Conservation (phyloP, 208 protist genomes). For the Kentomonas sorsogonicus region DNA sequence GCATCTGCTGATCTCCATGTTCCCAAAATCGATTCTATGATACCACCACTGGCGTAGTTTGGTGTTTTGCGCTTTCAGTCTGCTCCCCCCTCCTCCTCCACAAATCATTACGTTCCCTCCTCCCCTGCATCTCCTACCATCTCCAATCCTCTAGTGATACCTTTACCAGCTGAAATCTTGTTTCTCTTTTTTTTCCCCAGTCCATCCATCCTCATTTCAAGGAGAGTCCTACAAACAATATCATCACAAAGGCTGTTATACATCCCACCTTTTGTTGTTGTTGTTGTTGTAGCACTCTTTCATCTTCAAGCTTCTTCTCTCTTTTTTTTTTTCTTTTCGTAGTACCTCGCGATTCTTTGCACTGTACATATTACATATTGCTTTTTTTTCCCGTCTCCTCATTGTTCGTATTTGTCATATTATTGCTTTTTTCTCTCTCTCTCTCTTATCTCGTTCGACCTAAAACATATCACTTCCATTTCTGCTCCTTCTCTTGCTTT, state of each 20-base stretch:
- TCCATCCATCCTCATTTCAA: not conserved
- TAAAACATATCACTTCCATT: too few relatives aligned
- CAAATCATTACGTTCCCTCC: too few relatives aligned
- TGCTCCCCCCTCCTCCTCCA: too few relatives aligned
- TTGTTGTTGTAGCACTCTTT: not conserved
- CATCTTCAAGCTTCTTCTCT: not conserved
- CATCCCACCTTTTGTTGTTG: not conserved
- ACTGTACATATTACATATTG: not conserved
- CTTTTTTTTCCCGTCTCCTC: not conserved
- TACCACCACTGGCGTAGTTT: too few relatives aligned
- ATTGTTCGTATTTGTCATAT: not conserved
- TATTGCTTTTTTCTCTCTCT: constrained; percentile 5
- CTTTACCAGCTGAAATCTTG: not conserved
- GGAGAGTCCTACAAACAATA: not conserved
- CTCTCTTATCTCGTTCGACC: too few relatives aligned
- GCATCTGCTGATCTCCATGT: not conserved
- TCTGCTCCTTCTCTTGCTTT: constrained; percentile 7
- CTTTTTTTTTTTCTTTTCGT: constrained; percentile 2
- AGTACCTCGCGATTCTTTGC: not conserved
- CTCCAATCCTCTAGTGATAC: too few relatives aligned
- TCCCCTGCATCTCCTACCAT: too few relatives aligned
- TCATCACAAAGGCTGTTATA: not conserved
- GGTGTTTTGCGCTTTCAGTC: too few relatives aligned
- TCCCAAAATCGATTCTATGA: too few relatives aligned
- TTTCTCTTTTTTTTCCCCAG: not conserved